Base-by-base conservation (phyloP, 805 yeast species). In the Yarrowia divulgata region DNA sequence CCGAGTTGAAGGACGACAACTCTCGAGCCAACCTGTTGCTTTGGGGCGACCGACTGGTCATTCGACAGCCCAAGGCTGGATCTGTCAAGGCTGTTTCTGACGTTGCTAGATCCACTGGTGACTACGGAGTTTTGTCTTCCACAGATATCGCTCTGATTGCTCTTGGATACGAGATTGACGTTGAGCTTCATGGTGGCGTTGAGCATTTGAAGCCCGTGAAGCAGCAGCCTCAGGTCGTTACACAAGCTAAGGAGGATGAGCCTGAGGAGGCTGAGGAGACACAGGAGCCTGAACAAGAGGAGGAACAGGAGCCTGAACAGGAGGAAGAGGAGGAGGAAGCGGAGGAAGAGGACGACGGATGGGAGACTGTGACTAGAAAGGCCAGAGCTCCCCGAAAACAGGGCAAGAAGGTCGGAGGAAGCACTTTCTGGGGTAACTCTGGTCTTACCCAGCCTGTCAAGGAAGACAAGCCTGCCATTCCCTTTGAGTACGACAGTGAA, bases 71-170 rank as follows among this genome's bases (percentile, higher is more conserved):
- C 3, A 85, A 82, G 69, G 81, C 85, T 7, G 87, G 79, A 43
- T 84, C 84, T 45, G 84, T 94, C 46, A 85, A 85, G 71, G 85
- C 84, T 71, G 97, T 93, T 10, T 80, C 85, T 7, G 87, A 84
- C 5, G 94, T 95, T 80, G 89, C 98, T 13, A 89, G 85, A 74
- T 81, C 90, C 62, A 93, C 98, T 0, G 99, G 99, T 77, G 99
- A 95, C 81, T 90, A 83, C 72, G 81, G 90, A 4, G 99, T 94
- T 4, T 83, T 95, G 69, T 91, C 97, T 73, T 85, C 88, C 46
- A 93, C 96, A 72, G 99, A 95, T 89, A 81, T 95, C 45, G 97
- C 93, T 75, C 89, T 95, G 69, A 83, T 96, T 71, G 98, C 99
- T 0, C 83, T 95, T 73, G 87, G 97, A 1, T 93, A 92, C 76